Evolutionary conservation across 31 red algal species (phyloP), one percentile per base, ranked within the genome.

Genomic region (Porphyra umbilicalis): DNA sequence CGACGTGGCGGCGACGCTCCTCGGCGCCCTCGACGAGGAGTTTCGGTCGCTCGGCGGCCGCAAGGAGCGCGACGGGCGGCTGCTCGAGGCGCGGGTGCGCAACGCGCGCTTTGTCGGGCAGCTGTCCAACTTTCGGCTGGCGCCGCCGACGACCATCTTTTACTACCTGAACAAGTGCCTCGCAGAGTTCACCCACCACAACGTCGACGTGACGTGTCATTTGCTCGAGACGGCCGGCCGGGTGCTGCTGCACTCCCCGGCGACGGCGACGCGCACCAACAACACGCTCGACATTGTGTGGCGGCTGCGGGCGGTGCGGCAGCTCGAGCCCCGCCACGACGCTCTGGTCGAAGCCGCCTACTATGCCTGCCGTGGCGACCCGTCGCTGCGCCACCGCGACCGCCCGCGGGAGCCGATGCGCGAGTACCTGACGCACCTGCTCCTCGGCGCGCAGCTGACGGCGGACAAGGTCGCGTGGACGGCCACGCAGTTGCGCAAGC

Each of bases 241-340:
- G 6, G 94, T 83, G 42, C 80, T 98, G 30, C 94, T 90, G 38
- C 88, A 83, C 42, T 81, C 90, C 11, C 88, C 92, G 35, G 82
- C 90, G 6, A 95, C 96, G 35, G 80, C 92, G 79, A 71, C 87
- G 35, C 35, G 93, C 44, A 98, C 90, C 84, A 40, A 80, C 9
- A 98, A 80, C 83, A 91, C 91, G 81, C 84, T 98, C 6, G 96
- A 98, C 46, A 98, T 89, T 20, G 74, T 98, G 34, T 98, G 96
- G 96, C 87, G 96, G 37, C 36, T 98, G 44, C 92, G 91, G 76
- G 91, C 96, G 15, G 92, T 98, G 81, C 92, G 89, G 83, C 95
- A 95, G 79, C 80, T 98, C 40, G 86, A 98, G 80, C 85, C 84
- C 4, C 84, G 92, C n/a, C 96, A 98, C 46, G 91, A 94, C 85